Evolutionary conservation across 257 asterid species (phyloP), one percentile per base, ranked within the genome.

Genomic region (Petrea volubilis): DNA sequence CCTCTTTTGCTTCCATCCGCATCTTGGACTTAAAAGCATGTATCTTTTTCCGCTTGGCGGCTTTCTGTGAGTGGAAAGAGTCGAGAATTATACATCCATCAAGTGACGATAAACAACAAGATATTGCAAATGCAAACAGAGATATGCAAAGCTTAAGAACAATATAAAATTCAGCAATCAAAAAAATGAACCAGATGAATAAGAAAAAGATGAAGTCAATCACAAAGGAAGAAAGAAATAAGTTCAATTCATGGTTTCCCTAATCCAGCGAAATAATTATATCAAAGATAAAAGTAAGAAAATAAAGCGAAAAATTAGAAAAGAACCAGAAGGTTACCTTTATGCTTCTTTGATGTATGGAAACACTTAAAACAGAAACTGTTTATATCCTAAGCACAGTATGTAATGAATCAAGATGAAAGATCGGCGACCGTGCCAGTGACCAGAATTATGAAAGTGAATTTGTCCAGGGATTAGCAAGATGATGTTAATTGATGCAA

Each of bases 21-120:
- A 88, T 71, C 86, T 88, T 88, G 63, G 95, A 88, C 80, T 88
- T 88, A 60, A 85, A 88, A 38, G 89, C 75, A 65, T 88, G 95
- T 50, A 88, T 85, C 85, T 85, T 88, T 80, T 88, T 88, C 15
- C 84, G 76, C 70, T 88, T 88, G 20, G 95, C 74, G 43, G 82
- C 87, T 85, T 85, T 88, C 95, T 88, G 82, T 40, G 21, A 23
- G 65, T 11, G 36, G 47, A 17, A 20, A 34, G 17, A 52, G 53
- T 44, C 18, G 13, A 25, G 34, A 20, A 47, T 59, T 47, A 49
- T 18, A 52, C 50, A 24, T 11, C 60, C 17, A 2, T 2, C 4
- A 13, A 29, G 29, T 61, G 15, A 17, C 7, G n/a, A 18, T 18
- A 68, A 15, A 55, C 23, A 6, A 68, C n/a, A 24, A 18, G 46